Percentiles rank a stretch among this genome's conserved stretches.
phyloP scores from a whole-genome alignment of 352 stramenopile genomes.

The Globisporangium spinosum region DNA sequence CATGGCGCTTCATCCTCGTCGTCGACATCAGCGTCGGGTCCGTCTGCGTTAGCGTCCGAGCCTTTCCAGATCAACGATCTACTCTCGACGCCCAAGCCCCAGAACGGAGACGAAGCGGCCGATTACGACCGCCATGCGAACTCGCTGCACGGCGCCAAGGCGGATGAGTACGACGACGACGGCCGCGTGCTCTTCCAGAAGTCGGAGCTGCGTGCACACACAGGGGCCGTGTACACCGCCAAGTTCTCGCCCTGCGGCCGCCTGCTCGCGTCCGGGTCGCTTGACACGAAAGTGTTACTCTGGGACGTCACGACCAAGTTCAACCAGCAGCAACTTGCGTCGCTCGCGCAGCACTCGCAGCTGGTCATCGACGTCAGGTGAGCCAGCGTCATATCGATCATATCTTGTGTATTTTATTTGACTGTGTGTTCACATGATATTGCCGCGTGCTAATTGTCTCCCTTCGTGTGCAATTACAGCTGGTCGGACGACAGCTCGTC shows the following conservation, averaged over 20 bases:
- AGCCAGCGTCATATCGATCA: neutral
- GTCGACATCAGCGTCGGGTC: slow-evolving; percentile 18
- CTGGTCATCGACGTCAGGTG: slow-evolving; percentile 82
- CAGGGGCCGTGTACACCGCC: slow-evolving; percentile 80
- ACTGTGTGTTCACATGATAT: neutral
- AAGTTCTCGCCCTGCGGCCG: slow-evolving; percentile 84
- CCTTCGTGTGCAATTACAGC: slow-evolving; percentile 13
- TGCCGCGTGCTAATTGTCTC: neutral
- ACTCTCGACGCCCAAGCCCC: slow-evolving; percentile 40
- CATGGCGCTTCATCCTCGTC: slow-evolving; percentile 7
- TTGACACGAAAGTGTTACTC: slow-evolving; percentile 80
- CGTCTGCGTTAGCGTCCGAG: slow-evolving; percentile 29
- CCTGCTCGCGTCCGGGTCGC: slow-evolving; percentile 72
- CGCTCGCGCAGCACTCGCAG: slow-evolving; percentile 69
- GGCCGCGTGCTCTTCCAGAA: slow-evolving; percentile 76
- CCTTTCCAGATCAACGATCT: slow-evolving; percentile 76
- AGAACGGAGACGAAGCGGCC: slow-evolving; percentile 28
- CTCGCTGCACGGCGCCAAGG: slow-evolving; percentile 41
- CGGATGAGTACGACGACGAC: slow-evolving; percentile 62
- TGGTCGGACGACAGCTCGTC: slow-evolving; percentile 76
- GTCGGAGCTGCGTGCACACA: slow-evolving; percentile 71
- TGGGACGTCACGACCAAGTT: slow-evolving; percentile 89
- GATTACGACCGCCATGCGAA: slow-evolving; percentile 32
- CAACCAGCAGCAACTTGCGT: slow-evolving; percentile 81
- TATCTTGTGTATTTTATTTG: neutral